Percentiles rank a stretch among this genome's conserved stretches.
Evolutionary conservation across 1,139 yeast genomes (phyloP).

Genomic region (Pichia sp.): DNA sequence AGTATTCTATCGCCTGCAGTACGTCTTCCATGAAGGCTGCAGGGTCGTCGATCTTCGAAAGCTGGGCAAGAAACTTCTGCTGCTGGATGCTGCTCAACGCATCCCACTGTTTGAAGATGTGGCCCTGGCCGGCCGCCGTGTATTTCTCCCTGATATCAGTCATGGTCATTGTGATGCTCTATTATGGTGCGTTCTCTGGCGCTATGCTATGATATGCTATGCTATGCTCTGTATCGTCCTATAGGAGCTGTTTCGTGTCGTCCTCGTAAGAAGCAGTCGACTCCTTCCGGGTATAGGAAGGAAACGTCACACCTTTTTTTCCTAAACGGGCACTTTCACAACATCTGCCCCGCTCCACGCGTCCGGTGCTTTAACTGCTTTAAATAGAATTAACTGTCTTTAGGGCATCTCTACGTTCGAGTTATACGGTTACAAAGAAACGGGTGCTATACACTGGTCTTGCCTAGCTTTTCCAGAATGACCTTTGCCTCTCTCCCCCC

Average conservation of each 20-base stretch:
- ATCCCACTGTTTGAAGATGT: slow-evolving; percentile 40
- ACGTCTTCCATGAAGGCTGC: slow-evolving; percentile 42
- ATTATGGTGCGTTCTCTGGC: neutral
- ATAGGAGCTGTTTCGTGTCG: no score
- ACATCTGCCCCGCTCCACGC: neutral
- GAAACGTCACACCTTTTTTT: neutral
- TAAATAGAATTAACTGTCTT: neutral
- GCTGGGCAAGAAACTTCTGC: slow-evolving; percentile 36
- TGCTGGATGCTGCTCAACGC: slow-evolving; percentile 35
- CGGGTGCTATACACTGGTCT: neutral
- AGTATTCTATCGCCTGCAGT: slow-evolving; percentile 42
- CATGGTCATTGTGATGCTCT: slow-evolving; percentile 7
- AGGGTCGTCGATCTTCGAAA: slow-evolving; percentile 43
- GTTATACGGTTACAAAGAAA: neutral
- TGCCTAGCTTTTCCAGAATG: slow-evolving; percentile 13
- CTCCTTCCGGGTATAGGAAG: neutral
- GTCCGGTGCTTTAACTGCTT: neutral
- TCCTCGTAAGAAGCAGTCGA: neutral
- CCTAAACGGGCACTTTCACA: neutral
- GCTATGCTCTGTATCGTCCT: no score
- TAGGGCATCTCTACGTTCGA: neutral
- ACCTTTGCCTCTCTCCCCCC: slow-evolving; percentile 44
- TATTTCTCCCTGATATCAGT: slow-evolving; percentile 20
- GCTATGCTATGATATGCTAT: no score
- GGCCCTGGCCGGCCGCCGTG: slow-evolving; percentile 29